Evolutionary conservation across 768 basidiomycete species (phyloP).

Genomic region (Cubamyces sp.): DNA sequence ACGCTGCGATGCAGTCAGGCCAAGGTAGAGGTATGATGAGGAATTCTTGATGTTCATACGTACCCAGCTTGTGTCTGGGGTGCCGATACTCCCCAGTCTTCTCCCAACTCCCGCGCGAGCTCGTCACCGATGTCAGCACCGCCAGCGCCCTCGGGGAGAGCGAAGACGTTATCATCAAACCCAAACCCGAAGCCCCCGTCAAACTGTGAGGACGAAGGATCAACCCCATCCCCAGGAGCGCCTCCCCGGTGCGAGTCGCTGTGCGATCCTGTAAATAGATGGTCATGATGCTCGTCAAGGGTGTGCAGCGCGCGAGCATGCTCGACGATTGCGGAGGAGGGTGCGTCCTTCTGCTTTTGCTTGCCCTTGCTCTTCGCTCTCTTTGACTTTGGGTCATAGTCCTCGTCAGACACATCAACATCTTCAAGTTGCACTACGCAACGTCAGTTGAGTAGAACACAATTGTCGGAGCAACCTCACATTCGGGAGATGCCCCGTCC

Average conservation of each 20-base stretch:
- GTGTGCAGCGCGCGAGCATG: conserved; percentile 46
- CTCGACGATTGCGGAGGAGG: conserved; percentile 29
- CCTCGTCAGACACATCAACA: conserved; percentile 47
- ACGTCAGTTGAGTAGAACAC: too few species aligned
- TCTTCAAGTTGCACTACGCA: neutral
- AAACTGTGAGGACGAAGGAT: conserved; percentile 59
- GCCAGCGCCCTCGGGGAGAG: conserved; percentile 57
- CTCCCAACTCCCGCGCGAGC: conserved; percentile 73
- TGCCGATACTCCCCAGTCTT: conserved; percentile 56
- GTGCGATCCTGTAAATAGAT: conserved; percentile 67
- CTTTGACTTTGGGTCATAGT: conserved; percentile 48
- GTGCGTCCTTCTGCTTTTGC: conserved; percentile 33
- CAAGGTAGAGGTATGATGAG: neutral
- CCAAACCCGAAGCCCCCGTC: conserved; percentile 40
- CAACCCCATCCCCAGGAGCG: conserved; percentile 35
- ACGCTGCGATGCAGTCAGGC: neutral
- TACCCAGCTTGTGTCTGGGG: neutral
- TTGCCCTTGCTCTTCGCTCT: conserved; percentile 29
- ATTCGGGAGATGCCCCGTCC: conserved; percentile 2
- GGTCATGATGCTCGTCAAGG: conserved; percentile 71
- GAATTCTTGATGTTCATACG: neutral
- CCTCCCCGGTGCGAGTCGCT: conserved; percentile 58
- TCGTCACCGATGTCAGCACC: conserved; percentile 72
- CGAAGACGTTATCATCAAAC: conserved; percentile 58
- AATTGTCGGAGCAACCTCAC: neutral